These are phyloP conservation scores for Cladosporium sp. DNA, from an alignment of 2,329 filamentous ascomycete genomes.

Conservation along the genomic window DNA sequence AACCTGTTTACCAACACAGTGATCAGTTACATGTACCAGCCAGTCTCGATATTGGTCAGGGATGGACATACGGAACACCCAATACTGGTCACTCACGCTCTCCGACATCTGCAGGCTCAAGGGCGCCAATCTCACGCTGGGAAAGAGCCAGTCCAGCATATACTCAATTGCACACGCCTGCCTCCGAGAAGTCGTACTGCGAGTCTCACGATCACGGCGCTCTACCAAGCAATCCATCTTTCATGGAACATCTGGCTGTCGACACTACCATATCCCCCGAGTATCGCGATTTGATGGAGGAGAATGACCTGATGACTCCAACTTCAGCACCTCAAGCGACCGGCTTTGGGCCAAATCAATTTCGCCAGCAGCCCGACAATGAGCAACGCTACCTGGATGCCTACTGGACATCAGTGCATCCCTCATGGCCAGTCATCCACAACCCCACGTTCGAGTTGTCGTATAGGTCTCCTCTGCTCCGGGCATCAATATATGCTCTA, in stretches of 20 bases:
- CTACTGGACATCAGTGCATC: conserved; percentile 44
- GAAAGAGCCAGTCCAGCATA: neutral
- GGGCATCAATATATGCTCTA: conserved; percentile 41
- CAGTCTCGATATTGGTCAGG: neutral
- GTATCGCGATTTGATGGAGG: conserved; percentile 20
- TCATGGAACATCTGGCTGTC: neutral
- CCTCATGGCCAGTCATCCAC: conserved; percentile 41
- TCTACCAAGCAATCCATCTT: neutral
- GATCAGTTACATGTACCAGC: neutral
- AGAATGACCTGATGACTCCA: conserved; percentile 14
- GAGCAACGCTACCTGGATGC: conserved; percentile 39
- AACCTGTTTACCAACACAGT: neutral
- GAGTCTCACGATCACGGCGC: neutral
- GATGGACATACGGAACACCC: neutral
- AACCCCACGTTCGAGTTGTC: conserved; percentile 35
- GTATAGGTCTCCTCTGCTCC: conserved; percentile 39
- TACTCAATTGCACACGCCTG: neutral
- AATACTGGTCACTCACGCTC: neutral
- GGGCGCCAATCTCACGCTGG: neutral
- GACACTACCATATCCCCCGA: conserved; percentile 4
- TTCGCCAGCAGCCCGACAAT: conserved; percentile 1
- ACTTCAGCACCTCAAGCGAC: neutral
- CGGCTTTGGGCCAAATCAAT: conserved; percentile 1
- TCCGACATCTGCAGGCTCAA: neutral
- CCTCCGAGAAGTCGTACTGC: neutral